phyloP scores from a whole-genome alignment of 1,284 basidiomycete genomes.

The Trametes pubescens region DNA sequence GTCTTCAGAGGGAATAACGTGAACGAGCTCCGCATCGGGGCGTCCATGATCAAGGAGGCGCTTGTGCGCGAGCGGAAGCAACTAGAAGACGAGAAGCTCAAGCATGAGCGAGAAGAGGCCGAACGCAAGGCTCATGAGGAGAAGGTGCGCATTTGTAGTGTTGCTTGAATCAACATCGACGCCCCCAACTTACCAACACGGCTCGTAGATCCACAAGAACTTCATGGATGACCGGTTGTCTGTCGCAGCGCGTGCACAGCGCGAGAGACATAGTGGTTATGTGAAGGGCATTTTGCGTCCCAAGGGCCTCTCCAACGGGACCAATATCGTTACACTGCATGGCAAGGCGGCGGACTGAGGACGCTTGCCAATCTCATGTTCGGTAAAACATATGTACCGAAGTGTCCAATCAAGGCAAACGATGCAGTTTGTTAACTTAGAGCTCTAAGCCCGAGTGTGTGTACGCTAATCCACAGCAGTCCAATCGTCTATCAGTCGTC shows the following conservation, averaged over 20 bases:
- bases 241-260: conserved; percentile 21
- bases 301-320: conserved; percentile 1
- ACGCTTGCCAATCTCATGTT: neutral
- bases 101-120: conserved; percentile 7
- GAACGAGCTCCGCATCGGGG: conserved; percentile 65
- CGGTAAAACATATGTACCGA: too few species aligned
- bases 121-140: conserved; percentile 11
- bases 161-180: neutral
- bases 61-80: conserved; percentile 61
- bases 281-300: conserved; percentile 19
- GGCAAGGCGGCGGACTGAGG: neutral
- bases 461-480: neutral
- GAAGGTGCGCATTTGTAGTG: conserved; percentile 3
- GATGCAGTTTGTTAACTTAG: too few species aligned
- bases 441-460: neutral
- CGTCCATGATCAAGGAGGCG: conserved; percentile 67
- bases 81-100: conserved; percentile 35
- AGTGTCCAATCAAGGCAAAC: too few species aligned
- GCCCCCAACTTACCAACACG: neutral
- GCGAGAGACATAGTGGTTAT: conserved; percentile 17
- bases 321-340: conserved; percentile 17
- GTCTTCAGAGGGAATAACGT: conserved; percentile 59
- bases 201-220: conserved; percentile 10
- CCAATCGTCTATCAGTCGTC: conserved; percentile 10
- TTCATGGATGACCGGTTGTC: conserved; percentile 27